Base-by-base conservation (phyloP, 2,329 filamentous ascomycete genomes). In the Sclerotinia subarctica region DNA sequence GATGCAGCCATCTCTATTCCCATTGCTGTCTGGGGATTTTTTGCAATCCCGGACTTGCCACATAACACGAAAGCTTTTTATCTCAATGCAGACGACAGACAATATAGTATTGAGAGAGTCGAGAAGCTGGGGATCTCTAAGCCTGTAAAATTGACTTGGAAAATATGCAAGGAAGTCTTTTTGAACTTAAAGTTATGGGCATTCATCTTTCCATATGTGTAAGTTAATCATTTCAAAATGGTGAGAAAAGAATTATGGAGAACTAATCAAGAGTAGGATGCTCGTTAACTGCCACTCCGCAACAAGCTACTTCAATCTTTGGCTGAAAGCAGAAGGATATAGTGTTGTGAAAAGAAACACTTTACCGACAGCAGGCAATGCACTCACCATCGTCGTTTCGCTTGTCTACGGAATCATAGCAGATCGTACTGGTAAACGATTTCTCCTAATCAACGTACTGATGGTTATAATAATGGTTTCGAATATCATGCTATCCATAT, bases 1-100 rank as follows among this genome's bases (percentile, higher is more conserved):
- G 80, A 82, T 62, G 79, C 78, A 8, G 38, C 38, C n/a, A 38
- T 54, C 29, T 54, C 62, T 5, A 56, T 56, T 32, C 51, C 51
- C 13, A 65, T 65, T 38, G 62, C 62, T 15, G 5, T 65, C 3
- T 53, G 49, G 38, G 62, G 49, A 54, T 65, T 65, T 44, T 65
- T 65, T 24, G 49, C 24, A 10, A 44, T 64, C 11, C 62, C 62
- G 1, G 62, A 51, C 26, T 24, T 64, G 38, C 59, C 59, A n/a
- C 59, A 51, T 21, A 51, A 46, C 7, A 49, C 60, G n/a, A 64
- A 53, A 52, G 47, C 59, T 3, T 49, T 63, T 8, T 63, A 51
- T n/a, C 32, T 63, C 11, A 63, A 38, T 42, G 47, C 44, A 11
- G 47, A 52, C n/a, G 59, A 63, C 7, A 63, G 44, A 21, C 19